Conservation (phyloP, 768 basidiomycete genomes). For the Rhodotorula graminis region DNA sequence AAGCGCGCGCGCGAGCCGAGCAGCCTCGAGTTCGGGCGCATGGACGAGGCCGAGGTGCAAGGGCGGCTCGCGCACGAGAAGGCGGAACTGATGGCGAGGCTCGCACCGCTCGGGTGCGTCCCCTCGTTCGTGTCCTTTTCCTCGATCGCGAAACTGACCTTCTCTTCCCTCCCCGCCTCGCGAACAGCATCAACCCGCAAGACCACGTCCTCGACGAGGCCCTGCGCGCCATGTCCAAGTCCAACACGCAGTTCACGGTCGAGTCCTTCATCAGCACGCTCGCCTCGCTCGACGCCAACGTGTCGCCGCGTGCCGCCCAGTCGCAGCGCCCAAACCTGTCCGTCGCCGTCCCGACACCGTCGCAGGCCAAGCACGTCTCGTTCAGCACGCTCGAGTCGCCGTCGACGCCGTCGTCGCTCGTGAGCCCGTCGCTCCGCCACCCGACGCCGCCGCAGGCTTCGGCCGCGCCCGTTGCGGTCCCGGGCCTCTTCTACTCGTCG, state of each 20-base stretch:
- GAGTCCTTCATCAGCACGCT: conserved; percentile 30
- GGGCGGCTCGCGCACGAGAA: conserved; percentile 11
- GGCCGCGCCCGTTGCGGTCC: background rate
- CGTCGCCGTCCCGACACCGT: conserved; percentile 2
- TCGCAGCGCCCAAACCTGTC: background rate
- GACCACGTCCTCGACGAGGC: conserved; percentile 29
- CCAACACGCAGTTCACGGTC: conserved; percentile 24
- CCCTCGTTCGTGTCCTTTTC: background rate
- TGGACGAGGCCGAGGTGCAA: conserved; percentile 8
- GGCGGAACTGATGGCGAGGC: conserved; percentile 16
- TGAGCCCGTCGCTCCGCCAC: background rate
- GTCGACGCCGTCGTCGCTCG: conserved; percentile 17
- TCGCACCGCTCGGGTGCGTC: conserved; percentile 33
- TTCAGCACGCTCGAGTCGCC: conserved; percentile 37
- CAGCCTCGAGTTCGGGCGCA: background rate
- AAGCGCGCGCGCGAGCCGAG: conserved; percentile 29
- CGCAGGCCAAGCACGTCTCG: conserved; percentile 1
- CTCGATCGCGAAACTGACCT: background rate
- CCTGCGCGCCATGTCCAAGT: background rate
- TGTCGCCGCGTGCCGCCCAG: background rate
- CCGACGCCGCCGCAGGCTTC: background rate
- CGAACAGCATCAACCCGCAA: conserved; percentile 21
- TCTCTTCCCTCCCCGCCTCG: background rate
- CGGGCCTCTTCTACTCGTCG: background rate
- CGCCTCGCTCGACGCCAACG: conserved; percentile 19